Base-by-base conservation (phyloP, 805 yeast species). In the Metschnikowia similis region DNA sequence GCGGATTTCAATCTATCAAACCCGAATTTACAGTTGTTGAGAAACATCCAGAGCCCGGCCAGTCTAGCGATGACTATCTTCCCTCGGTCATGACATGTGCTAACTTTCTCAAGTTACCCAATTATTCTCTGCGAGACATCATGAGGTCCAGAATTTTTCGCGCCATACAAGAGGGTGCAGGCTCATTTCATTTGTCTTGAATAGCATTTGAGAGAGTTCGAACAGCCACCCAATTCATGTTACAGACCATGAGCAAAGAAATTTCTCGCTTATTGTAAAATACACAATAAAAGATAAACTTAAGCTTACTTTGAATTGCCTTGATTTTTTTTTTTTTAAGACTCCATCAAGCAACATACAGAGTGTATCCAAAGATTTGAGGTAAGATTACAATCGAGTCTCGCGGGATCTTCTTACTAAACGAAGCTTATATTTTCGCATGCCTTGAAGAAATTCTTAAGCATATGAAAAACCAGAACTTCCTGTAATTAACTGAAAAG, bases 1-100 rank as follows among this genome's bases (percentile, higher is more conserved):
- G 98, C 1, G 98, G 98, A 0, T 92, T 92, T 71, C 85, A 85
- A 58, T 79, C 87, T 0, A 71, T 92, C 48, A 76, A 79, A 41
- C 99, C 99, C 0, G 85, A 79, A 47, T 76, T 92, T 42, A 92
- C 98, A 0, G 90, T 94, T 34, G 98, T 94, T 1, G 70, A 89
- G 53, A 90, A 89, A 62, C 83, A 79, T 50, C 77, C 85, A n/a
- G 98, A 92, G 47, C 83, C 79, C 42, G 85, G 83, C 0, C 63
- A 80, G 27, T 66, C 70, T 10, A 78, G 87, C 5, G 96, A 92
- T 66, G 89, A 84, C 53, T 90, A 85, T 61, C 73, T 94, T 49
- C 98, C 99, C 1, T 89, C 96, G 68, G 99, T 94, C 2, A 92
- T 92, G 99, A 92, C 99, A 0, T 92, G 99, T 72, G 97, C 96